phyloP scores from a whole-genome alignment of 345 rosid genomes.

The Pistacia vera region DNA sequence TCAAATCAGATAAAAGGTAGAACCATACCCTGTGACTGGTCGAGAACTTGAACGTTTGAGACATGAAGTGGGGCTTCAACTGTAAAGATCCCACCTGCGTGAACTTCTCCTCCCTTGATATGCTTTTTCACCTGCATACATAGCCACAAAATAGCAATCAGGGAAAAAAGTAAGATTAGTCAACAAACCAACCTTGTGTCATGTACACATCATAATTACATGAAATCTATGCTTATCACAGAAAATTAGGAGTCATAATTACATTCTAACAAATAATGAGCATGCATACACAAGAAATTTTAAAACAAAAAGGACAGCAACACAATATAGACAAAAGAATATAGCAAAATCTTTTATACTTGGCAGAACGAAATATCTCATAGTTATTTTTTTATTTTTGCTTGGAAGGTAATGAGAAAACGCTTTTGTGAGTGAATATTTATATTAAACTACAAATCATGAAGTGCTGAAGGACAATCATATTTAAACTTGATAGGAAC shows the following conservation, averaged over 20 bases:
- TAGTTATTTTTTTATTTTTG: background rate
- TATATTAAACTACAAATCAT: background rate
- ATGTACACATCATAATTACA: no score
- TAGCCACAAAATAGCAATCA: background rate
- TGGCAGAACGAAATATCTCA: background rate
- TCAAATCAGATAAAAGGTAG: background rate
- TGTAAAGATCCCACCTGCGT: conserved; percentile 95
- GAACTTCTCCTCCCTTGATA: conserved; percentile 84
- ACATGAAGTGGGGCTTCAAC: conserved; percentile 97
- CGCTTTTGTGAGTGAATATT: no score
- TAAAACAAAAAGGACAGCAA: background rate
- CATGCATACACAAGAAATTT: background rate
- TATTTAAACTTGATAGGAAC: background rate
- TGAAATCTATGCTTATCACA: no score
- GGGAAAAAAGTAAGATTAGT: background rate
- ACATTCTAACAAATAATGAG: background rate
- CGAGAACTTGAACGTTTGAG: conserved; percentile 93
- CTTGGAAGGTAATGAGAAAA: no score
- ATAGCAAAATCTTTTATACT: background rate
- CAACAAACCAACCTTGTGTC: no score
- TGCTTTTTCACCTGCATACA: conserved; percentile 78
- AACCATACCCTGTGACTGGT: conserved; percentile 78
- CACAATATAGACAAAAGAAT: background rate
- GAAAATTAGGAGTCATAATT: no score
- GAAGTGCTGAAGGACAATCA: background rate